A percentile compares a stretch with the other conserved stretches of the same genome.
Evolutionary conservation across 768 basidiomycete species (phyloP).

Genomic region (Xanthoconium purpureum): DNA sequence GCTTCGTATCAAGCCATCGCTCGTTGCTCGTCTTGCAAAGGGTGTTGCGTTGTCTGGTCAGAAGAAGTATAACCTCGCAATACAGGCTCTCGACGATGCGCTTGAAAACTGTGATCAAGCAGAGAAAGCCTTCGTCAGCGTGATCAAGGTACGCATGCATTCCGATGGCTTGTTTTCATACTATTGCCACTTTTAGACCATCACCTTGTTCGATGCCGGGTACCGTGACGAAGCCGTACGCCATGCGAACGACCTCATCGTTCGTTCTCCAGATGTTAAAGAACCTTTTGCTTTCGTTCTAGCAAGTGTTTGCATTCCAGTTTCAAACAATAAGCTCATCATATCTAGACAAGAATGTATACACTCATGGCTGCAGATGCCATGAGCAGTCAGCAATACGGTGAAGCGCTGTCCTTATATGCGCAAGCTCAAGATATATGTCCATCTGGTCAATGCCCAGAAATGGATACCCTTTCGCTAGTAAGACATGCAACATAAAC

Average conservation of each 20-base stretch:
- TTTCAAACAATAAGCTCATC: neutral
- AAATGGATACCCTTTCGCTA: slow-evolving; percentile 13
- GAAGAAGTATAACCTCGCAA: neutral
- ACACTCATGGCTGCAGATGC: slow-evolving; percentile 9
- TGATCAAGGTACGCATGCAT: slow-evolving; percentile 12
- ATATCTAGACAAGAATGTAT: slow-evolving; percentile 16
- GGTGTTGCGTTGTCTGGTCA: neutral
- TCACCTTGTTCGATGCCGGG: slow-evolving; percentile 9
- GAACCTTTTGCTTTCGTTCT: slow-evolving; percentile 9
- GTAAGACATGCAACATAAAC: slow-evolving; percentile 2
- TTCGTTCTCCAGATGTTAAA: neutral
- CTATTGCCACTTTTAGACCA: slow-evolving; percentile 1
- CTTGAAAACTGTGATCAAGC: neutral
- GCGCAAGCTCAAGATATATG: slow-evolving; percentile 10
- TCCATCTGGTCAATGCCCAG: slow-evolving; percentile 4
- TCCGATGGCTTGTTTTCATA: neutral
- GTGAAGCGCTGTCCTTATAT: neutral
- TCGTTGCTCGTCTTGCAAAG: slow-evolving; percentile 10
- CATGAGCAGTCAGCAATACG: neutral
- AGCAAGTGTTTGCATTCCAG: slow-evolving; percentile 1
- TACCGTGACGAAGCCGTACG: neutral
- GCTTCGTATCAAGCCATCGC: neutral
- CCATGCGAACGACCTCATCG: neutral
- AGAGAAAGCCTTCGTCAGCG: slow-evolving; percentile 6
- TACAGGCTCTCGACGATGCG: neutral